phyloP scores from a whole-genome alignment of 331 rosid genomes.

The Prunus yedoensis region DNA sequence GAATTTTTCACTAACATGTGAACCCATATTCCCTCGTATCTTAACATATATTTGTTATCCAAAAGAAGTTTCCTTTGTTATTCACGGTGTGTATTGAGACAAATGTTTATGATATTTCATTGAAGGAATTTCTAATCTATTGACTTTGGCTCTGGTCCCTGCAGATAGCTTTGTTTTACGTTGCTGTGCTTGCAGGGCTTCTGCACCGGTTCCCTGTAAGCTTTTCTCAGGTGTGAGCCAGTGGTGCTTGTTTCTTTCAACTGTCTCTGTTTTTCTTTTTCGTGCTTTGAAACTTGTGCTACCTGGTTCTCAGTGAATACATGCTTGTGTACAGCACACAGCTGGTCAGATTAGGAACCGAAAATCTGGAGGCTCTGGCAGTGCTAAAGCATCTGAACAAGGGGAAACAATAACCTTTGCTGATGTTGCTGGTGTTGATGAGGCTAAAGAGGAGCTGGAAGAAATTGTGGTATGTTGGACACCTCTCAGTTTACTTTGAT shows the following conservation, averaged over 20 bases:
- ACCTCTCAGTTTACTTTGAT: conserved; percentile 21
- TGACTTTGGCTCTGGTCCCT: conserved; percentile 18
- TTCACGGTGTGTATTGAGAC: neutral
- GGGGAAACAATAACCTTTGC: conserved; percentile 86
- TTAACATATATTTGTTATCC: neutral
- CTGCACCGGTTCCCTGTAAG: conserved; percentile 82
- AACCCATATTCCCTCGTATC: neutral
- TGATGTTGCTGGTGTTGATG: conserved; percentile 97
- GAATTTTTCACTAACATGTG: neutral
- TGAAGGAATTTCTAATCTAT: conserved; percentile 10
- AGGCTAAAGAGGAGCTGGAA: conserved; percentile 98
- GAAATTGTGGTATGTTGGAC: conserved; percentile 91
- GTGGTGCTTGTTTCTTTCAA: conserved; percentile 13
- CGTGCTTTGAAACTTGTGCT: conserved; percentile 18
- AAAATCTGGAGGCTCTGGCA: conserved; percentile 73
- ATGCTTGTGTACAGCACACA: conserved; percentile 62
- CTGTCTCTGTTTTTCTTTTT: neutral
- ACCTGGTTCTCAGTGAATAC: conserved; percentile 32
- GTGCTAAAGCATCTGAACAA: conserved; percentile 75
- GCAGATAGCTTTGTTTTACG: conserved; percentile 92
- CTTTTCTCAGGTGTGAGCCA: conserved; percentile 73
- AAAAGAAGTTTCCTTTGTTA: neutral
- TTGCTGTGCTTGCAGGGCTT: conserved; percentile 87
- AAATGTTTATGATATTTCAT: neutral
- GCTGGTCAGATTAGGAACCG: conserved; percentile 92